Evolutionary conservation across 169 alveolate genomes (phyloP).

Genomic region (Babesia microti): DNA sequence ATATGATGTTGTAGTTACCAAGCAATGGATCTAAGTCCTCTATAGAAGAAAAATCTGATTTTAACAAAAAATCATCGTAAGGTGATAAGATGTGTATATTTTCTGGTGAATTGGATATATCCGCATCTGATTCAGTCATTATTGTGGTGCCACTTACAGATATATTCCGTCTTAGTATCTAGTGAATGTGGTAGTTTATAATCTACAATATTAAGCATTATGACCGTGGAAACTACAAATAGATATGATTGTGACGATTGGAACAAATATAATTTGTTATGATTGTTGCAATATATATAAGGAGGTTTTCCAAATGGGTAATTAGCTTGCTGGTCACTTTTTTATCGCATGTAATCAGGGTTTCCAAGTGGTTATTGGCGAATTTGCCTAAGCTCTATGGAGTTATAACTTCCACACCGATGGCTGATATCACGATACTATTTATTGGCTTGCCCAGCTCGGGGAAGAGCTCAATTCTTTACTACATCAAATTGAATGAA

Average conservation of each 20-base stretch:
- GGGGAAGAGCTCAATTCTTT: slow-evolving; percentile 38
- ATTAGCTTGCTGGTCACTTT: background rate
- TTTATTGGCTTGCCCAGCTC: slow-evolving; percentile 26
- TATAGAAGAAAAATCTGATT: no score
- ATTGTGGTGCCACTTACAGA: no score
- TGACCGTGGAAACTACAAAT: no score
- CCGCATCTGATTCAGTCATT: no score
- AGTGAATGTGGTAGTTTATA: no score
- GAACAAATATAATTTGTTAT: slow-evolving; percentile 8
- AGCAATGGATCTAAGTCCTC: no score
- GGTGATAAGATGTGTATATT: no score
- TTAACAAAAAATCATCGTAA: no score
- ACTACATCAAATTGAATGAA: slow-evolving; percentile 38
- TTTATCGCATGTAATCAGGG: background rate
- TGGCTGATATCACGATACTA: slow-evolving; percentile 7
- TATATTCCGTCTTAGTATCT: no score
- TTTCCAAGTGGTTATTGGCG: slow-evolving; percentile 5
- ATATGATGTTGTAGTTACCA: no score
- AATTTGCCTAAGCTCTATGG: slow-evolving; percentile 6
- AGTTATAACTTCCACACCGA: slow-evolving; percentile 1
- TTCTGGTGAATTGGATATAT: no score
- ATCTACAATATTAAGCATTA: no score
- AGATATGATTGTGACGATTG: slow-evolving; percentile 14
- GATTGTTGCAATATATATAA: slow-evolving; percentile 7
- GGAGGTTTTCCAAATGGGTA: slow-evolving; percentile 3